Percentiles rank a stretch among this genome's conserved stretches.
Conservation (phyloP, 306 rosid species). For the Medicago truncatula region MtrunA17r5.0-ANR NC_053046.1:930501-931000, state of each 20-base stretch:
- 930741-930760: not conserved
- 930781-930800: too few relatives aligned
- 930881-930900: too few relatives aligned
- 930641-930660: slow-evolving; percentile 42
- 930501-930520: slow-evolving; percentile 40
- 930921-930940: too few relatives aligned
- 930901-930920: too few relatives aligned
- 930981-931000: too few relatives aligned
- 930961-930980: too few relatives aligned
- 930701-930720: not conserved
- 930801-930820: too few relatives aligned
- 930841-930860: too few relatives aligned
- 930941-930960: too few relatives aligned
- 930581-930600: slow-evolving; percentile 72
- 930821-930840: too few relatives aligned
- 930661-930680: not conserved
- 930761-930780: too few relatives aligned
- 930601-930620: slow-evolving; percentile 60
- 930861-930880: too few relatives aligned
- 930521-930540: slow-evolving; percentile 44
- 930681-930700: not conserved
- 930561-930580: slow-evolving; percentile 93
- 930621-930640: slow-evolving; percentile 53
- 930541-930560: slow-evolving; percentile 53
- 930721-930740: not conserved